phyloP scores from a whole-genome alignment of 1,139 yeast species.

The Suhomyces ambrosiae region DNA sequence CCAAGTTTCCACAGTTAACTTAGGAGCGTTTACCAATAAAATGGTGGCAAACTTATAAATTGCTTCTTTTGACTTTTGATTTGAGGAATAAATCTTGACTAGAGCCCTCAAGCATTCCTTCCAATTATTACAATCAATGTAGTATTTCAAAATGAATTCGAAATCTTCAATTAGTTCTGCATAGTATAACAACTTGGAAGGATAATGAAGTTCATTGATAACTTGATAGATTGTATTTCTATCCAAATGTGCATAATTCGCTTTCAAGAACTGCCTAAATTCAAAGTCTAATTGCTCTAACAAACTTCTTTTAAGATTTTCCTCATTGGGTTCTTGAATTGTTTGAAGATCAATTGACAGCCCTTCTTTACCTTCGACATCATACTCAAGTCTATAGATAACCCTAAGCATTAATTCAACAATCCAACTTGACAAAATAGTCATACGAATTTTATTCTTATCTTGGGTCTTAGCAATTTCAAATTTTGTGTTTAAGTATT shows the following conservation, averaged over 20 bases:
- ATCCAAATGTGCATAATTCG: slow-evolving; percentile 56
- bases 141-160: slow-evolving; percentile 66
- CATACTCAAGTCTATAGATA: slow-evolving; percentile 26
- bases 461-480: slow-evolving; percentile 35
- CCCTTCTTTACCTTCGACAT: slow-evolving; percentile 11
- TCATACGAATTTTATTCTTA: slow-evolving; percentile 52
- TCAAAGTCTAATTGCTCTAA: slow-evolving; percentile 27
- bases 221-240: slow-evolving; percentile 71
- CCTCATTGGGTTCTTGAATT: neutral
- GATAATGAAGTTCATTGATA: slow-evolving; percentile 64
- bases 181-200: slow-evolving; percentile 62
- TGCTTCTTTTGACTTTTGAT: slow-evolving; percentile 37
- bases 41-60: slow-evolving; percentile 71
- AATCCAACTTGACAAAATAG: slow-evolving; percentile 80
- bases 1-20: slow-evolving; percentile 78
- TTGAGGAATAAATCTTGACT: slow-evolving; percentile 44
- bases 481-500: slow-evolving; percentile 60
- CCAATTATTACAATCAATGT: slow-evolving; percentile 76
- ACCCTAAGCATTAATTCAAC: slow-evolving; percentile 55
- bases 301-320: slow-evolving; percentile 6
- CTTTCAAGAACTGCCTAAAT: slow-evolving; percentile 55
- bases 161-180: slow-evolving; percentile 73
- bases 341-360: no score
- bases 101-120: slow-evolving; percentile 64
- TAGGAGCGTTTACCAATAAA: slow-evolving; percentile 68